Percentiles rank a stretch among this genome's conserved stretches.
These are phyloP conservation scores for Populus tremula DNA, from an alignment of 345 rosid genomes.

Conservation along the genomic window DNA sequence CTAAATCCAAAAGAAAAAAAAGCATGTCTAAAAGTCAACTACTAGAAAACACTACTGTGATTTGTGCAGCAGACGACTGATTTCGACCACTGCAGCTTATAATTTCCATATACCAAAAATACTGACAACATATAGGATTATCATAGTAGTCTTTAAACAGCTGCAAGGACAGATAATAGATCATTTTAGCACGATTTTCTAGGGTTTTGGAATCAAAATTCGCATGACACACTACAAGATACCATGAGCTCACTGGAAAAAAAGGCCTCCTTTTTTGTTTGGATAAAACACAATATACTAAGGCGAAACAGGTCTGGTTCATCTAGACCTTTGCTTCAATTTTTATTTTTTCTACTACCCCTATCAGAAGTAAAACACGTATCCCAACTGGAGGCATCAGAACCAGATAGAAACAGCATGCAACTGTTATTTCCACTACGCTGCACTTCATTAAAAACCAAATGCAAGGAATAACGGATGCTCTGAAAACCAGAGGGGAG, in stretches of 20 bases:
- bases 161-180: neutral
- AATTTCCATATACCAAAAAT: neutral
- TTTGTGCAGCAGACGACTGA: neutral
- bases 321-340: neutral
- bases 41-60: neutral
- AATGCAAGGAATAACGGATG: neutral
- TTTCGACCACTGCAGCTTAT: neutral
- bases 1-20: constrained; percentile 32
- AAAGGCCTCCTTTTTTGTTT: neutral
- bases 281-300: neutral
- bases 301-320: neutral
- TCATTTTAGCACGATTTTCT: neutral
- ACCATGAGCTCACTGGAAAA: neutral
- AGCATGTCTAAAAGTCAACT: neutral
- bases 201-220: neutral
- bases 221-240: neutral
- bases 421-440: neutral
- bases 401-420: neutral
- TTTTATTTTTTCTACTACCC: neutral
- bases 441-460: neutral
- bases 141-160: neutral
- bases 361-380: neutral
- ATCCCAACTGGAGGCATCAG: neutral
- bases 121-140: neutral
- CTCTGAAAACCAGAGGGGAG: neutral